Evolutionary conservation across 2,329 filamentous ascomycete species (phyloP), one percentile per base, ranked within the genome.

Genomic region (Polytolypa hystricis): DNA sequence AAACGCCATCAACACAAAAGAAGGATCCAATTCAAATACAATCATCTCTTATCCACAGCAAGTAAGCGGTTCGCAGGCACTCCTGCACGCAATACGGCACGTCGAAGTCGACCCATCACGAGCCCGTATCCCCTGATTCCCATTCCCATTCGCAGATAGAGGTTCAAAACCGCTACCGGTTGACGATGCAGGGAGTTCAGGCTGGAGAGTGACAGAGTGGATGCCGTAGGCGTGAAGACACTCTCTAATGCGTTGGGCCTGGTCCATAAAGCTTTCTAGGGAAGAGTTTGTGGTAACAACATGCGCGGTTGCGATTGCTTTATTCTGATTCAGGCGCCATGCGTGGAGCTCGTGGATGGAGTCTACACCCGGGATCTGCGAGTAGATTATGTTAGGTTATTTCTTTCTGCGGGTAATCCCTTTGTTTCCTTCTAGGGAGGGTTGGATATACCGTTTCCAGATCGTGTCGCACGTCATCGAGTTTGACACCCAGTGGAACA

Each of bases 221-320:
- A 86, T 76, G 4, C 79, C 81, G 48, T 84, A 84, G 2, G 73
- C 77, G 48, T 82, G 79, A 26, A 86, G 67, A 51, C 79, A 84
- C 52, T 84, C 71, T 40, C 70, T 71, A 36, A 83, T 71, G 2
- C 70, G 73, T 47, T 69, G 71, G 2, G 77, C 74, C 41, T 71
- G 71, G 34, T 66, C 62, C 58, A 74, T 69, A 51, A 84, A 84
- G 33, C 63, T 61, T 23, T 62, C 54, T 16, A 82, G 56, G 6
- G 69, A 67, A 35, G 69, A 63, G 42, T 75, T 70, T 2, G 69
- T 66, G 11, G 84, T 70, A 0, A 79, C 67, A 1, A 86, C 61
- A 50, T 84, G 81, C 1, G 77, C 80, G 1, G 77, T 77, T 5
- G 81, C 81, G 31, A 85, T 67, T 3, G 73, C 66, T 49, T 82